These are phyloP conservation scores for Cyberlindnera samutprakarnensis DNA, from an alignment of 805 yeast species.

Conservation along the genomic window DNA sequence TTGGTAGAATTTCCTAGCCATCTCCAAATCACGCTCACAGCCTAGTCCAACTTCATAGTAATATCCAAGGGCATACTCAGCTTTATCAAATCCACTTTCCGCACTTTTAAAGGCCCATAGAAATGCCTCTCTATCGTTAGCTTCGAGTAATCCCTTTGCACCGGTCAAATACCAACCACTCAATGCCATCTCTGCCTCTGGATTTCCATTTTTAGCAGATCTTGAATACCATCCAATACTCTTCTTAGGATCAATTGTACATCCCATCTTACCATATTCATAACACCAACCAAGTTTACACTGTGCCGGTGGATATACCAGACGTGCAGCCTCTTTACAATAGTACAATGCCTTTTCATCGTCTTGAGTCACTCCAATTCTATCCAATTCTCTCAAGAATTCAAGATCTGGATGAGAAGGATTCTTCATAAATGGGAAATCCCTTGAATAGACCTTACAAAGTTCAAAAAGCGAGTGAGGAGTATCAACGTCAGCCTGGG, in stretches of 20 bases:
- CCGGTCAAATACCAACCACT: conserved; percentile 79
- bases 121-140: conserved; percentile 58
- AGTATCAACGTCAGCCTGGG: conserved; percentile 32
- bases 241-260: conserved; percentile 44
- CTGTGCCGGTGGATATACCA: conserved; percentile 60
- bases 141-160: conserved; percentile 40
- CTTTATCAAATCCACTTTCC: conserved; percentile 50
- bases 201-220: conserved; percentile 53
- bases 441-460: conserved; percentile 46
- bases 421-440: conserved; percentile 21
- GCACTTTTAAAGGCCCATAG: conserved; percentile 61
- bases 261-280: conserved; percentile 57
- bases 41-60: conserved; percentile 64
- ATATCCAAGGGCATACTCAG: conserved; percentile 63
- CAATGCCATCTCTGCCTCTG: conserved; percentile 62
- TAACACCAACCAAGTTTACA: conserved; percentile 64
- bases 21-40: conserved; percentile 31
- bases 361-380: conserved; percentile 26
- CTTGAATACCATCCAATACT: conserved; percentile 70
- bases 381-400: conserved; percentile 27
- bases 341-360: conserved; percentile 38
- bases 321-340: conserved; percentile 51
- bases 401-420: conserved; percentile 21
- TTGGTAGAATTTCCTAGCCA: conserved; percentile 43
- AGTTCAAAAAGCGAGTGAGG: conserved; percentile 55